Base-by-base conservation (phyloP, 257 asterid species). In the Solanum okadae region DNA sequence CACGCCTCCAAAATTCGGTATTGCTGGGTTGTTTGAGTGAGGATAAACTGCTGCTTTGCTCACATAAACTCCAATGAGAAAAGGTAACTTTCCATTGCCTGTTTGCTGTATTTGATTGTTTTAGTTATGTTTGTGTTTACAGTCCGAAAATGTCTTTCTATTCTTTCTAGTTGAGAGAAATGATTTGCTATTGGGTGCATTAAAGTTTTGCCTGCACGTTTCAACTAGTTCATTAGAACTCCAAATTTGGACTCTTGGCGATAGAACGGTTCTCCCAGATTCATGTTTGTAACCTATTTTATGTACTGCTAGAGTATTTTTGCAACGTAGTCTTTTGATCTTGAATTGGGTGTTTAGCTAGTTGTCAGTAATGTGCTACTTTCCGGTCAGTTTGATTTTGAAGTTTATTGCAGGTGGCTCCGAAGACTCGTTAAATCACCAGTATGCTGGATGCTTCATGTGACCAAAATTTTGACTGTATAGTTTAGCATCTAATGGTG, bases 21-120 rank as follows among this genome's bases (percentile, higher is more conserved):
- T 35, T 94, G 85, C 93, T 97, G 70, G 81, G 98, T 86, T 97
- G 98, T 92, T 91, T 97, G 94, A 88, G 91, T 86, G 95, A 90
- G 34, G 94, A 93, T 89, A 87, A 89, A 1, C 84, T 97, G 92
- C 96, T 91, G 87, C 87, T 97, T 81, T 93, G 89, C 83, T 89
- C 93, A 16, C 76, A 91, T 86, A 90, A 92, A 27, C 90, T 44
- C 34, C 90, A 63, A 33, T 90, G 91, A 87, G 13, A 33, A 46
- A 46, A 87, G 94, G 94, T 93, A 88, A 72, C 61, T 70, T 63
- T 46, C 38, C 33, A 46, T 52, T 42, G 85, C 35, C 27, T 71
- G 31, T 31, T 25, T 73, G 37, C 34, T 4, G 52, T 29, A 79
- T 67, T 15, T 44, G 46, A 8, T 68, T 61, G 76, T 85, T 68